Conservation (phyloP, 768 basidiomycete species). For the Tulasnella sp. region DNA sequence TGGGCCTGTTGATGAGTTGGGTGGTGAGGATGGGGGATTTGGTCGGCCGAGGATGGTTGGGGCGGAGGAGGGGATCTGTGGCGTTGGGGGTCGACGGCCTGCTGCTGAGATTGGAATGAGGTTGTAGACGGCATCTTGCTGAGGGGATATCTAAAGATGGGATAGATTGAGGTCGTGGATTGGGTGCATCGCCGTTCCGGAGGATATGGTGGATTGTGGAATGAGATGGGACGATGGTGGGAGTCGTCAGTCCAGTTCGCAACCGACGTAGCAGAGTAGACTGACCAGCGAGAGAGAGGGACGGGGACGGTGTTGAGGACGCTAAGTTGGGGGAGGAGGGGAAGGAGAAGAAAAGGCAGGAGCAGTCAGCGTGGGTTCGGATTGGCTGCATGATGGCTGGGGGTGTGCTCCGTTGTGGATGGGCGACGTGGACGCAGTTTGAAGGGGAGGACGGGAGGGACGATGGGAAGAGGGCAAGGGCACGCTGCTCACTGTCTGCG, state of each 20-base stretch:
- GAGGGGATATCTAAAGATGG: neutral
- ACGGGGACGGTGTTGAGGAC: neutral
- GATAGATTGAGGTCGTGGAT: neutral
- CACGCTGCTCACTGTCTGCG: constrained; percentile 1
- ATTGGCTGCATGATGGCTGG: constrained; percentile 6
- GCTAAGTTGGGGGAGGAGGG: neutral
- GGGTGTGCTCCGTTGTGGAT: constrained; percentile 12
- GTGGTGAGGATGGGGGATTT: constrained; percentile 4
- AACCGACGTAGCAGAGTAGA: neutral
- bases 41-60: neutral
- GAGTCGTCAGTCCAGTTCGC: constrained; percentile 7
- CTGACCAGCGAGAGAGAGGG: neutral
- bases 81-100: constrained; percentile 9
- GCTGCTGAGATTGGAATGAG: constrained; percentile 8
- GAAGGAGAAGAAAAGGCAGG: constrained; percentile 6
- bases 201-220: neutral
- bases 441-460: neutral
- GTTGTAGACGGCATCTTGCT: constrained; percentile 7
- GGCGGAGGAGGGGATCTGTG: constrained; percentile 2
- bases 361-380: constrained; percentile 6
- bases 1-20: constrained; percentile 3
- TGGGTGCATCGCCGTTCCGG: neutral
- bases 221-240: neutral
- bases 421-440: constrained; percentile 13
- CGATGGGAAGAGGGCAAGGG: neutral